These are phyloP conservation scores for Trametes hirsuta DNA, from an alignment of 1,284 basidiomycete genomes.

Conservation along the genomic window DNA sequence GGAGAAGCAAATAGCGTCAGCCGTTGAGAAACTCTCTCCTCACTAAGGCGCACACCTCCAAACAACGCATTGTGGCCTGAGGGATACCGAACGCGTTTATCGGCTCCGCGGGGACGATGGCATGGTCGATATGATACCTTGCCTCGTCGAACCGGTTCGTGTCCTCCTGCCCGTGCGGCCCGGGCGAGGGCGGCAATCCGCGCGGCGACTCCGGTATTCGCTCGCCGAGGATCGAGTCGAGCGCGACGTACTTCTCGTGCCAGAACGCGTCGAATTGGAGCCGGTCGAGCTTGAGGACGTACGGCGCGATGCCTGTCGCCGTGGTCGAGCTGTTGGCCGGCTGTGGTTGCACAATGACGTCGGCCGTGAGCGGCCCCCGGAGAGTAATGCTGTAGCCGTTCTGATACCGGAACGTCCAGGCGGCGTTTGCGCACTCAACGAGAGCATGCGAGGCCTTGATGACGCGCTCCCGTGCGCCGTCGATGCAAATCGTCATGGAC, in stretches of 20 bases:
- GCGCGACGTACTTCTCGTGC: constrained; percentile 69
- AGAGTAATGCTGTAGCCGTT: constrained; percentile 77
- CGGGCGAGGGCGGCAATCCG: constrained; percentile 41
- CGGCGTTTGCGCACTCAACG: constrained; percentile 67
- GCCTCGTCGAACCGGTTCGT: constrained; percentile 59
- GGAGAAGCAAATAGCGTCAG: neutral
- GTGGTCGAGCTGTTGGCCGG: constrained; percentile 26
- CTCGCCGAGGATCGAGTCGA: constrained; percentile 59
- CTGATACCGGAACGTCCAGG: constrained; percentile 77
- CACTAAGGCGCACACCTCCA: constrained; percentile 55
- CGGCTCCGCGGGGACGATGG: constrained; percentile 71
- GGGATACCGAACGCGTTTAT: constrained; percentile 85
- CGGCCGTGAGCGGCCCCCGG: constrained; percentile 68
- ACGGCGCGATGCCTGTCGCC: constrained; percentile 13
- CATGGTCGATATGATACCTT: constrained; percentile 57
- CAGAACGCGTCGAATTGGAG: constrained; percentile 69
- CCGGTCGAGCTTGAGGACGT: constrained; percentile 62
- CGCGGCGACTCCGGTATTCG: constrained; percentile 47
- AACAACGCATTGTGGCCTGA: constrained; percentile 82
- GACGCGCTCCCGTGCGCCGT: constrained; percentile 69
- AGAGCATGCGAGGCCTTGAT: constrained; percentile 51
- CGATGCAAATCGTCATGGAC: constrained; percentile 72
- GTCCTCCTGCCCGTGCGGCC: constrained; percentile 50
- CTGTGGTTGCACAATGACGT: constrained; percentile 45
- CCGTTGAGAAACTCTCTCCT: neutral